These are phyloP conservation scores for Aspergillus luchuensis DNA, from an alignment of 2,329 filamentous ascomycete genomes.

Conservation along the genomic window DNA sequence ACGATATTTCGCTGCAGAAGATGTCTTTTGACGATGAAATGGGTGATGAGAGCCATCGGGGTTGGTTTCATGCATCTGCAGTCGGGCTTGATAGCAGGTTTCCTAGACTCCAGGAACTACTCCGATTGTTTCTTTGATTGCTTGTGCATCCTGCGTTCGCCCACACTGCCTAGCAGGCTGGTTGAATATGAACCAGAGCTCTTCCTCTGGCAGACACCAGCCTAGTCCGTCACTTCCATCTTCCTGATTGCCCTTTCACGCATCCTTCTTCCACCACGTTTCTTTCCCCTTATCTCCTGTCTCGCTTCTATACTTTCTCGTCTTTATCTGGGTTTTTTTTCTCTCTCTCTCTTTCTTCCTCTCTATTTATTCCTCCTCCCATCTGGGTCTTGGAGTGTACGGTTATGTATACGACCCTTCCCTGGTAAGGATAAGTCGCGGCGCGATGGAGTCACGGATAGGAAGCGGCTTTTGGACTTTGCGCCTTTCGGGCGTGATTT, in stretches of 20 bases:
- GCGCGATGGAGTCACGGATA: constrained; percentile 20
- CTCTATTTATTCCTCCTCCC: neutral
- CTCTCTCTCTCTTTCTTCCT: neutral
- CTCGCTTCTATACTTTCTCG: too few species aligned
- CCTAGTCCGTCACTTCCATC: neutral
- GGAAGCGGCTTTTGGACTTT: neutral
- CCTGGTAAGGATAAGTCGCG: constrained; percentile 10
- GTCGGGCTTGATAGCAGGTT: neutral
- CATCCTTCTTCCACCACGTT: neutral
- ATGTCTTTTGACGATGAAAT: constrained; percentile 34
- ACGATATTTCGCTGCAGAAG: constrained; percentile 70
- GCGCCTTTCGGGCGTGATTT: neutral
- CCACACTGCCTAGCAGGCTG: neutral
- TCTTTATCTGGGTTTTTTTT: neutral
- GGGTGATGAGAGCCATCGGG: neutral
- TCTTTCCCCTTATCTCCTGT: too few species aligned
- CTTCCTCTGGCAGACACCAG: neutral
- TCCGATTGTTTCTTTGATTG: neutral
- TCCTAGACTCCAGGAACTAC: neutral
- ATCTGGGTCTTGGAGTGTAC: constrained; percentile 18
- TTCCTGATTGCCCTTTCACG: neutral
- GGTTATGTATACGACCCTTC: constrained; percentile 18
- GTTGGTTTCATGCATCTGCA: neutral
- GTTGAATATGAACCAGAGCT: neutral
- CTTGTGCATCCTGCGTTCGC: neutral